These are phyloP conservation scores for Fusarium setosum DNA, from an alignment of 2,329 filamentous ascomycete species.

Conservation along the genomic window DNA sequence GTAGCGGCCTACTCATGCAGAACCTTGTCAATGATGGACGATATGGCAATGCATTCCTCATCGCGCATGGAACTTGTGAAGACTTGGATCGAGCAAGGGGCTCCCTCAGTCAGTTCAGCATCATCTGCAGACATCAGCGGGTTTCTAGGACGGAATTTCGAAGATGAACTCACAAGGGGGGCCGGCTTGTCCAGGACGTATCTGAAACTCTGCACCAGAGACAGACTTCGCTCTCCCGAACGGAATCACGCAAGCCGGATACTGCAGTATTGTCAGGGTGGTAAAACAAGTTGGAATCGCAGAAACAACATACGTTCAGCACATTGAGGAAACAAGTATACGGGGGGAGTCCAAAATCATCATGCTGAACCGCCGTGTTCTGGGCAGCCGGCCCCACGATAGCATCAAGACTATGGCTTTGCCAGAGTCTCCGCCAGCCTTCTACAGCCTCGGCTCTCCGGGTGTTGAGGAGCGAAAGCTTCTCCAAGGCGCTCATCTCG, in stretches of 20 bases:
- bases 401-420: conserved; percentile 58
- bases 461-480: conserved; percentile 38
- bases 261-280: conserved; percentile 46
- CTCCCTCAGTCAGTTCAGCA: conserved; percentile 52
- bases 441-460: conserved; percentile 46
- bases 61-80: conserved; percentile 59
- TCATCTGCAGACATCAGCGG: conserved; percentile 48
- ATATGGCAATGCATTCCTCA: conserved; percentile 53
- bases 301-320: conserved; percentile 56
- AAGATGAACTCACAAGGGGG: conserved; percentile 12
- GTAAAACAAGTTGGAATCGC: neutral
- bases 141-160: no score
- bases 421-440: conserved; percentile 55
- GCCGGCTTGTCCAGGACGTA: conserved; percentile 15
- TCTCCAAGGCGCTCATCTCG: conserved; percentile 46
- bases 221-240: conserved; percentile 49
- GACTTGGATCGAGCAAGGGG: conserved; percentile 59
- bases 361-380: conserved; percentile 62
- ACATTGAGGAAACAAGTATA: conserved; percentile 64
- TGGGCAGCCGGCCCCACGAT: conserved; percentile 61
- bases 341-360: conserved; percentile 57
- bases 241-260: conserved; percentile 62
- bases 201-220: conserved; percentile 8
- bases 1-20: neutral
- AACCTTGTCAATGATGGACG: conserved; percentile 21